Percentiles rank a stretch among this genome's conserved stretches.
Evolutionary conservation across 129 eudicot species (phyloP).

Genomic region (Flaveria sonorensis): DNA sequence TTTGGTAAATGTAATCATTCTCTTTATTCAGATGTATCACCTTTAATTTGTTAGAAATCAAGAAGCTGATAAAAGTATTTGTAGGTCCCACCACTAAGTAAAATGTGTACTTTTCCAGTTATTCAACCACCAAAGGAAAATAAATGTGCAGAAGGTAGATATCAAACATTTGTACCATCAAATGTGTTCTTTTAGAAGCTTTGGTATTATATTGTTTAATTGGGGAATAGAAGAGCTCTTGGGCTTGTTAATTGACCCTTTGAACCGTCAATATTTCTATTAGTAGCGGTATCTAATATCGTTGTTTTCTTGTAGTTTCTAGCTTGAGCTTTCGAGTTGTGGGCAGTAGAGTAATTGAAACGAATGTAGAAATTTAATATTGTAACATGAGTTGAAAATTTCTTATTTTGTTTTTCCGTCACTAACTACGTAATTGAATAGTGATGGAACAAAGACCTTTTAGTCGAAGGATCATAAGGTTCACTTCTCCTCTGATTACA

Average conservation of each 20-base stretch:
- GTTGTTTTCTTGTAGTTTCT: neutral
- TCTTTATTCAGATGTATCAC: slow-evolving; percentile 32
- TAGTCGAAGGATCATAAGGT: no score
- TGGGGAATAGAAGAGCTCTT: neutral
- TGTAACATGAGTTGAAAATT: no score
- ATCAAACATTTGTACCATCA: slow-evolving; percentile 19
- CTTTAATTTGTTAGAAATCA: slow-evolving; percentile 23
- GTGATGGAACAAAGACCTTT: no score
- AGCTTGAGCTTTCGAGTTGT: no score
- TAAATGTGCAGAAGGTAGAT: slow-evolving; percentile 25
- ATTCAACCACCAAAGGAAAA: slow-evolving; percentile 26
- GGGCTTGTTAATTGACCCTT: neutral
- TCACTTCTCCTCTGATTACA: no score
- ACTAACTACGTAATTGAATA: no score
- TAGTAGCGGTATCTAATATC: neutral
- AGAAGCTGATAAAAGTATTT: slow-evolving; percentile 17
- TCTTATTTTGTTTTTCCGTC: no score
- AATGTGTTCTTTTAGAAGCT: slow-evolving; percentile 3
- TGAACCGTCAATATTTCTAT: neutral
- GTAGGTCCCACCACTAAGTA: slow-evolving; percentile 33
- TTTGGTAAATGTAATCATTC: slow-evolving; percentile 35
- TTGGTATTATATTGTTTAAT: slow-evolving; percentile 7
- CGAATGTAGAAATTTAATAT: no score
- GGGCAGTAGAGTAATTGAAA: no score
- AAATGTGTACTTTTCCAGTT: slow-evolving; percentile 23